Evolutionary conservation across 257 asterid genomes (phyloP), one percentile per base, ranked within the genome.

Genomic region (Asclepias syriaca): DNA sequence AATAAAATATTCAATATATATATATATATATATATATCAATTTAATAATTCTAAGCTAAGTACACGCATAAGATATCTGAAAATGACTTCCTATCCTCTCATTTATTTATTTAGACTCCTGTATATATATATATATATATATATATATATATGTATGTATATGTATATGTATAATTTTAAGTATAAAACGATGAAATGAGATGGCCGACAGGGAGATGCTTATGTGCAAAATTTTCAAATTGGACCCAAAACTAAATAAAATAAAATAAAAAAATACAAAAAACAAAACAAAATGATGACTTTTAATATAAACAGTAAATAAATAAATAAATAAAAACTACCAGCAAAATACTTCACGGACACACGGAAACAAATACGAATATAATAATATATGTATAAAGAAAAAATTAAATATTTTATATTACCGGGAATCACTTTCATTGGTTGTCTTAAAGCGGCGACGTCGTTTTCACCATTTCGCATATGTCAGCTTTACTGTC

Each of bases 401-500:
- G 5, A 29, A 32, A 34, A 64, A n/a, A 10, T 24, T 8, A 53
- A 53, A 73, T 50, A 29, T 29, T 29, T 29, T n/a, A 8, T 51
- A 51, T 32, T 32, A 7, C 53, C 46, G 22, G 11, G 15, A 19
- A 19, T 65, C 77, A 24, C 72, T 74, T 65, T 74, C 72, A 55
- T 43, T 13, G 0, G 11, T 55, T 74, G 72, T 66, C 77, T 1
- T 45, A 43, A 54, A 43, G 77, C 67, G 71, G 39, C 77, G 59
- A 66, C 77, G 77, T 66, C 77, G 68, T 74, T 53, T 66, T 74
- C 60, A 3, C 13, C 4, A 1, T 3, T 16, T 22, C 60, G 37
- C 7, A 66, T 56, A 55, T 66, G 67, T 74, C 68, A 66, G 72
- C 77, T 56, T 66, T 51, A 66, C 60, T 66, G 77, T 74, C 77